Evolutionary conservation across 148 eudicot genomes (phyloP).

Genomic region (Rhododendron mucronatum): DNA sequence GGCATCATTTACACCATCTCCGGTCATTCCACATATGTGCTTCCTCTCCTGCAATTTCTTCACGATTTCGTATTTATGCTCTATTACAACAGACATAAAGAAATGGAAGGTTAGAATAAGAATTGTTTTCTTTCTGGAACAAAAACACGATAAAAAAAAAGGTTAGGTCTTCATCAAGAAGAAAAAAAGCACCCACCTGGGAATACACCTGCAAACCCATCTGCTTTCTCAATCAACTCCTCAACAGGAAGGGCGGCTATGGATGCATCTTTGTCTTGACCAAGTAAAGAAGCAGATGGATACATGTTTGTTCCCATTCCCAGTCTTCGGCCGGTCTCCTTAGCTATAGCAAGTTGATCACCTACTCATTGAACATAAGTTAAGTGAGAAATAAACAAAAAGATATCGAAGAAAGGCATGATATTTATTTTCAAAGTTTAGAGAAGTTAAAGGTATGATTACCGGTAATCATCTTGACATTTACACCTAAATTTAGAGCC

Average conservation of each 20-base stretch:
- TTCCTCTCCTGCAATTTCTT: slow-evolving; percentile 95
- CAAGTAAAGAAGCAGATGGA: slow-evolving; percentile 85
- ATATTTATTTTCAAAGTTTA: neutral
- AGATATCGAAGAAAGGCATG: neutral
- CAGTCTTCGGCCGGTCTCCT: slow-evolving; percentile 91
- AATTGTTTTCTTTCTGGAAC: slow-evolving; percentile 1
- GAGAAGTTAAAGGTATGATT: slow-evolving; percentile 1
- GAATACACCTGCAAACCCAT: slow-evolving; percentile 93
- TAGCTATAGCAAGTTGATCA: slow-evolving; percentile 92
- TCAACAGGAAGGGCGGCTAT: slow-evolving; percentile 73
- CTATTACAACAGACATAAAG: slow-evolving; percentile 27
- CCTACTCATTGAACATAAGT: slow-evolving; percentile 30
- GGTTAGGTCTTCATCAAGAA: neutral
- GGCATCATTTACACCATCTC: slow-evolving; percentile 97
- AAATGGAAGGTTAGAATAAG: neutral
- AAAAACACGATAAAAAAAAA: neutral
- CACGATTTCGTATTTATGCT: slow-evolving; percentile 94
- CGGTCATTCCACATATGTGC: slow-evolving; percentile 98
- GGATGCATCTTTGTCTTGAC: slow-evolving; percentile 61
- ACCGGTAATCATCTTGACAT: slow-evolving; percentile 97
- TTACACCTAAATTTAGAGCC: slow-evolving; percentile 90
- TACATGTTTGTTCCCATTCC: slow-evolving; percentile 99
- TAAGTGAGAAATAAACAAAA: neutral
- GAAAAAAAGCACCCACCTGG: slow-evolving; percentile 47
- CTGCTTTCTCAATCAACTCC: slow-evolving; percentile 89